Percentiles rank a stretch among this genome's conserved stretches.
Evolutionary conservation across 306 rosid genomes (phyloP).

Genomic region (Spatholobus suberectus): DNA sequence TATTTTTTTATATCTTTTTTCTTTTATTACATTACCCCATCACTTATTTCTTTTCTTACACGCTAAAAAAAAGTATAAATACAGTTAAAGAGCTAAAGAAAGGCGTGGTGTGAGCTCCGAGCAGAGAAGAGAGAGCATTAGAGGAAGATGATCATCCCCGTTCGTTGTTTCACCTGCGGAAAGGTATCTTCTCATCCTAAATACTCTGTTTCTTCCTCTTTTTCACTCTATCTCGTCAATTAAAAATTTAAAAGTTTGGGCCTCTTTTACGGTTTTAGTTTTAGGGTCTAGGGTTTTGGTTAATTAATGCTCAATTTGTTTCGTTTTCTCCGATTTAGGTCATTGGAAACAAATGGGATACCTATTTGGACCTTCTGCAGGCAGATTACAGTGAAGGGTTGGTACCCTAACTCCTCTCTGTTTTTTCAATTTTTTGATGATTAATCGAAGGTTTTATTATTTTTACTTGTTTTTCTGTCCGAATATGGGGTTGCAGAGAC

Average conservation of each 20-base stretch:
- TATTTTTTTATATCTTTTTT: too few species aligned
- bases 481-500: background rate
- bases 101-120: background rate
- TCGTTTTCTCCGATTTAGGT: conserved; percentile 55
- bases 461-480: background rate
- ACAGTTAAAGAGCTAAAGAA: too few species aligned
- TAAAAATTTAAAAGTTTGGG: background rate
- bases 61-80: background rate
- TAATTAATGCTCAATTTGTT: background rate
- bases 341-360: conserved; percentile 96
- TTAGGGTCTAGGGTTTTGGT: conserved; percentile 38
- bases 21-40: too few species aligned
- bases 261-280: background rate
- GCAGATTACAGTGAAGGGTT: conserved; percentile 93
- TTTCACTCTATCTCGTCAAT: background rate
- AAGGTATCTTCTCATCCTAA: conserved; percentile 46
- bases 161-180: conserved; percentile 92
- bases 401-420: conserved; percentile 13
- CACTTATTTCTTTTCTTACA: background rate
- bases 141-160: conserved; percentile 78
- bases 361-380: conserved; percentile 88
- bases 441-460: background rate
- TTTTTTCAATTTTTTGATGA: background rate
- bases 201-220: background rate
- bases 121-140: too few species aligned